Evolutionary conservation across 768 basidiomycete species (phyloP), one percentile per base, ranked within the genome.

Genomic region (Coprinopsis strossmayeri): DNA sequence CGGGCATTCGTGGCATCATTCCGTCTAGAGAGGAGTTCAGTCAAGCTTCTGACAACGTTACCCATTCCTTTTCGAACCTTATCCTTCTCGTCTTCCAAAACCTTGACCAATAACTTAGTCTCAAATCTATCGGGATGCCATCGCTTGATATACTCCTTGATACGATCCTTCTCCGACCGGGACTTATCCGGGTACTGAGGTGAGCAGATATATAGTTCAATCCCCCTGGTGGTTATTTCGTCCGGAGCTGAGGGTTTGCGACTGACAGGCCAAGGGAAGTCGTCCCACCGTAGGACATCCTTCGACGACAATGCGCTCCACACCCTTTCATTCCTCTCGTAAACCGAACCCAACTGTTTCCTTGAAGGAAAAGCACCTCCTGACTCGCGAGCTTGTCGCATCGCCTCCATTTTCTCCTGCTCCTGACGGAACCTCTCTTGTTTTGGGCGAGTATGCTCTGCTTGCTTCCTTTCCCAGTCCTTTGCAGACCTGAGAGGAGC

Each of bases 61-160:
- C 86, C 87, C 1, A 84, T 84, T n/a, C 82, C 88, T 49, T 77
- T 74, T 64, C 78, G 76, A 43, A 91, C 85, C 57, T 63, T 76
- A 58, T 80, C 85, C 60, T 71, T 73, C 52, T 89, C 84, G 28
- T 61, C 70, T 52, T 82, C 80, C 42, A 68, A 64, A 42, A 89
- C 84, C 63, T 81, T 81, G 10, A 73, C 67, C 59, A 90, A 61
- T 46, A 78, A 66, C 61, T 83, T 81, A 30, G 79, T 79, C 55
- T 89, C 83, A 58, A 91, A 90, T 27, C 84, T 79, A 64, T 91
- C 88, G 3, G 88, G 87, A 64, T 91, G 87, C 87, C 87, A 91
- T 54, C 74, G 68, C 63, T 77, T 75, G 56, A 91, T 73, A 46
- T 81, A 78, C 52, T 89, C 87, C 68, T 81, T 86, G 54, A 88